A percentile compares a stretch with the other conserved stretches of the same genome.
These are phyloP conservation scores for Cerioporus squamosus DNA, from an alignment of 1,284 basidiomycete species.

Conservation along the genomic window DNA sequence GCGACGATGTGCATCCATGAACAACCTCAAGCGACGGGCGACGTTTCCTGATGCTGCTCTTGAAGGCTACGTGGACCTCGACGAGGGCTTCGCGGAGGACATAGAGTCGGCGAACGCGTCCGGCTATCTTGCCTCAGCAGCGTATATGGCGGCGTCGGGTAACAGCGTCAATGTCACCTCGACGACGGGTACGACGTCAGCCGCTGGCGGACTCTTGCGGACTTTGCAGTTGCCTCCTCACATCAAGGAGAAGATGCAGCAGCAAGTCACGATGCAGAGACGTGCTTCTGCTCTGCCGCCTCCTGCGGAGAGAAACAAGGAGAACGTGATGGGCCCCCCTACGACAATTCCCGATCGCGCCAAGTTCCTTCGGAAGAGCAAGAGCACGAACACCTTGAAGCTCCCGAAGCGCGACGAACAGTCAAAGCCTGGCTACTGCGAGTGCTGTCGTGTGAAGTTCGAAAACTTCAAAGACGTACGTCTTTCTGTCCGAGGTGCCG, in stretches of 20 bases:
- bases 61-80: constrained; percentile 49
- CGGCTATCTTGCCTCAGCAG: constrained; percentile 66
- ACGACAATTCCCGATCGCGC: constrained; percentile 55
- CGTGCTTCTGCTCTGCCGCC: constrained; percentile 43
- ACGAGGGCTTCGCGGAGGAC: constrained; percentile 46
- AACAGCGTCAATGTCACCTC: constrained; percentile 95
- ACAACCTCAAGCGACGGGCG: constrained; percentile 65
- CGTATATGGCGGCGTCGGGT: constrained; percentile 88
- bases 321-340: constrained; percentile 69
- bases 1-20: constrained; percentile 79
- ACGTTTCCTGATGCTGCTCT: constrained; percentile 35
- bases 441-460: constrained; percentile 93
- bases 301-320: constrained; percentile 42
- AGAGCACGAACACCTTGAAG: constrained; percentile 77
- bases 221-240: constrained; percentile 53
- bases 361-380: constrained; percentile 66
- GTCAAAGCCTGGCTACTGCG: constrained; percentile 96
- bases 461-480: constrained; percentile 83
- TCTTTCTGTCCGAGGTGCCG: background rate
- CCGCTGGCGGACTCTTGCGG: constrained; percentile 51
- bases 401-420: constrained; percentile 81
- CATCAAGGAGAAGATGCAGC: constrained; percentile 61
- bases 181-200: constrained; percentile 86
- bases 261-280: constrained; percentile 67
- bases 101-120: constrained; percentile 67